Conservation (phyloP, 306 rosid genomes). For the Trifolium dubium region DNA sequence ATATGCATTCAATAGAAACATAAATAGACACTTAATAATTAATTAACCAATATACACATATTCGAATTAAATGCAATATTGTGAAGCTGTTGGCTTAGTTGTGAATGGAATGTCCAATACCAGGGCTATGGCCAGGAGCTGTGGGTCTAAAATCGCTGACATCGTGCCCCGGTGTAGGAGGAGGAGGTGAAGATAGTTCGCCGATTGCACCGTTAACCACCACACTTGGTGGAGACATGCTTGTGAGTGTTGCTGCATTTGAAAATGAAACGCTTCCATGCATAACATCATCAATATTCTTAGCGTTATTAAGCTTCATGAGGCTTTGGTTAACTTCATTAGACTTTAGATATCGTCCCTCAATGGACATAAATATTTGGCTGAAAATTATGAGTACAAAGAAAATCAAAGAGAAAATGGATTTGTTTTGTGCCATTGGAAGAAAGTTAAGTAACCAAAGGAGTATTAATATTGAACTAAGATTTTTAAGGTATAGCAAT, state of each 20-base stretch:
- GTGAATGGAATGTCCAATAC: constrained; percentile 63
- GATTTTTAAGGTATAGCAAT: constrained; percentile 4
- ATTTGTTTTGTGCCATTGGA: constrained; percentile 42
- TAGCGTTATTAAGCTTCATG: neutral
- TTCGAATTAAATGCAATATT: neutral
- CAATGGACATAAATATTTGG: constrained; percentile 10
- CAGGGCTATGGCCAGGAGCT: constrained; percentile 81
- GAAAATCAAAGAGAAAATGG: constrained; percentile 17
- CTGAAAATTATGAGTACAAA: constrained; percentile 40
- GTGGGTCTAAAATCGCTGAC: constrained; percentile 64
- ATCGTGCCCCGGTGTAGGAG: constrained; percentile 36
- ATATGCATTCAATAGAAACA: neutral
- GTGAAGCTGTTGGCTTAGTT: constrained; percentile 35
- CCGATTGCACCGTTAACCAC: constrained; percentile 25
- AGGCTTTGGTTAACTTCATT: constrained; percentile 4
- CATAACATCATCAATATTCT: neutral
- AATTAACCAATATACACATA: neutral
- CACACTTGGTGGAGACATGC: constrained; percentile 44
- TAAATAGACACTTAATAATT: neutral
- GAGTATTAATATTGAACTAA: neutral
- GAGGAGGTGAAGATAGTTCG: constrained; percentile 13
- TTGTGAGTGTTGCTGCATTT: neutral
- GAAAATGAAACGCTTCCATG: neutral
- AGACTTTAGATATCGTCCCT: constrained; percentile 51
- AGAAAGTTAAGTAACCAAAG: neutral